These are phyloP conservation scores for Tricholoma flavovirens DNA, from an alignment of 768 basidiomycete species.

Conservation along the genomic window DNA sequence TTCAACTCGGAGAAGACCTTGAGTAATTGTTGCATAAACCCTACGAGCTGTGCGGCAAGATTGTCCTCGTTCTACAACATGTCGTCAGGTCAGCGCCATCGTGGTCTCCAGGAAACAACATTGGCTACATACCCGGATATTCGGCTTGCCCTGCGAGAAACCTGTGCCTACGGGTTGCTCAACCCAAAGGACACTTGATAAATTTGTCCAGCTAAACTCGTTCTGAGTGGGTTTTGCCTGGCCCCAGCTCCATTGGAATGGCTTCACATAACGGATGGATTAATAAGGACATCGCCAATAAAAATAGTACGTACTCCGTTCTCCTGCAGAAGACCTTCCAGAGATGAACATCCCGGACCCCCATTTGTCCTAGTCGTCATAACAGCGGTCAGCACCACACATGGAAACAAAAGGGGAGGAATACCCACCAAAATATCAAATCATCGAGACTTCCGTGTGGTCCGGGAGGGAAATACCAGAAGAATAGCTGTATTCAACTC, in stretches of 20 bases:
- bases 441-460: slow-evolving; percentile 67
- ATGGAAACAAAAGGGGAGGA: background rate
- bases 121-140: slow-evolving; percentile 39
- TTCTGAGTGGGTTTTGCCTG: slow-evolving; percentile 60
- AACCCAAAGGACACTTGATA: slow-evolving; percentile 68
- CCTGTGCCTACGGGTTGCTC: slow-evolving; percentile 82
- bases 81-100: background rate
- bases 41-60: slow-evolving; percentile 41
- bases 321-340: slow-evolving; percentile 68
- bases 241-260: slow-evolving; percentile 60
- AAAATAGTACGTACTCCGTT: slow-evolving; percentile 49
- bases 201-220: slow-evolving; percentile 72
- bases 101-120: background rate
- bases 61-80: slow-evolving; percentile 42
- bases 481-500: slow-evolving; percentile 52
- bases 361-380: slow-evolving; percentile 57
- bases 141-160: slow-evolving; percentile 64
- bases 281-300: no score
- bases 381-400: background rate
- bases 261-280: slow-evolving; percentile 32
- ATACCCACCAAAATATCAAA: slow-evolving; percentile 62
- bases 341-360: slow-evolving; percentile 74
- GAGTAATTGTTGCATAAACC: slow-evolving; percentile 73
- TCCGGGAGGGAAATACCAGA: slow-evolving; percentile 82
- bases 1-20: slow-evolving; percentile 70